Evolutionary conservation across 2,329 filamentous ascomycete genomes (phyloP).

Genomic region (Rhynchosporium agropyri): DNA sequence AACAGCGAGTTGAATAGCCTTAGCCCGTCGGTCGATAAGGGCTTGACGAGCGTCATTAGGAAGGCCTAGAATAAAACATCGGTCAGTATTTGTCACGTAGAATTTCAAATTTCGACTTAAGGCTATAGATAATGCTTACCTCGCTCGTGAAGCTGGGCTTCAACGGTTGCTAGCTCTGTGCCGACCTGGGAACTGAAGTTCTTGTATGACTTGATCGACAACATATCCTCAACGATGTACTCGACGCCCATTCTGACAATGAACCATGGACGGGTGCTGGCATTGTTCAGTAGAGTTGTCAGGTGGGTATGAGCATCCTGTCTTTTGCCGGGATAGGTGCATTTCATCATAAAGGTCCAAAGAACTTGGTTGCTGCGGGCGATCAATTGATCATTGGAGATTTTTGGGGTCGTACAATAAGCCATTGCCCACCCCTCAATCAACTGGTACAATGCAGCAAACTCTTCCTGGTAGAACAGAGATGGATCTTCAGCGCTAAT

Average conservation of each 20-base stretch:
- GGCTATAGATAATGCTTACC: constrained; percentile 33
- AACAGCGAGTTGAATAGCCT: constrained; percentile 46
- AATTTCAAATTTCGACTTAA: not conserved
- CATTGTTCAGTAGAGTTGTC: constrained; percentile 42
- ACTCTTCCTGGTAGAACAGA: constrained; percentile 23
- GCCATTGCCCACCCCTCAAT: constrained; percentile 40
- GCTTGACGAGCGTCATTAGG: constrained; percentile 39
- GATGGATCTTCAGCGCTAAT: constrained; percentile 17
- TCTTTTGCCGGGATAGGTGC: constrained; percentile 36
- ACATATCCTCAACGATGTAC: constrained; percentile 44
- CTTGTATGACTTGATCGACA: constrained; percentile 43
- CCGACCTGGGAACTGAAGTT: constrained; percentile 39
- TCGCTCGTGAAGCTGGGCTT: constrained; percentile 31
- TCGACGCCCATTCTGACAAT: constrained; percentile 46
- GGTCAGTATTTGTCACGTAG: constrained; percentile 18
- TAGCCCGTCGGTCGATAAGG: constrained; percentile 45
- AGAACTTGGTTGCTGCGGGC: constrained; percentile 36
- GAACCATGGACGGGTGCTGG: constrained; percentile 42
- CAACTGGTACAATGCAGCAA: constrained; percentile 31
- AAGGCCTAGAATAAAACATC: constrained; percentile 25
- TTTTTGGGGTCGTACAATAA: constrained; percentile 34
- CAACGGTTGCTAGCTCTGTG: constrained; percentile 32
- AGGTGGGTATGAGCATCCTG: constrained; percentile 44
- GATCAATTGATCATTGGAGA: constrained; percentile 32
- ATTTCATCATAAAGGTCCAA: constrained; percentile 45